Conservation (phyloP, 352 stramenopile genomes). For the Phytophthora citrophthora region DNA sequence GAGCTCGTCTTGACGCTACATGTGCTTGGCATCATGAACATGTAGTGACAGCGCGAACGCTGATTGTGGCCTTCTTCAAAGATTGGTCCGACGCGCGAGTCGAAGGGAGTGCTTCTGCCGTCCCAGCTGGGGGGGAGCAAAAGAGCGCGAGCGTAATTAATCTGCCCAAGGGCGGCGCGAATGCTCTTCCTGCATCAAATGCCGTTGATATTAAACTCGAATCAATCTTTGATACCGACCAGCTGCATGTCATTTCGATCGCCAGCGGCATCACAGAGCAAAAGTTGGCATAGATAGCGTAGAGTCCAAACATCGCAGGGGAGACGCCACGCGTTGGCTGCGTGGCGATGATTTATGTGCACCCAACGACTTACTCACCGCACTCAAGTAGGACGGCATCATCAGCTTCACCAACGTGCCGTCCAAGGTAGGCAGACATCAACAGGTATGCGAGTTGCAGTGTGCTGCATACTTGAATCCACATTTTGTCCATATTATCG, state of each 20-base stretch:
- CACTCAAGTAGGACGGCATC: not conserved
- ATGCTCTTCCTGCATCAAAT: constrained; percentile 3
- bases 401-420: too few relatives aligned
- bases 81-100: constrained; percentile 24
- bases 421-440: too few relatives aligned
- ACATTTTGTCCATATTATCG: constrained; percentile 37
- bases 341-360: not conserved
- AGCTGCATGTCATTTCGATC: not conserved
- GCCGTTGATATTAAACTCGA: too few relatives aligned
- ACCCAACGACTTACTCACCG: too few relatives aligned
- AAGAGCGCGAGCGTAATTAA: not conserved
- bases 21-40: not conserved
- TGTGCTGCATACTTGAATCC: not conserved
- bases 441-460: not conserved
- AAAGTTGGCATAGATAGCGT: too few relatives aligned
- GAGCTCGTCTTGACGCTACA: constrained; percentile 5
- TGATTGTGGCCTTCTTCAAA: constrained; percentile 20
- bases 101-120: constrained; percentile 13
- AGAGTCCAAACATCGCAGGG: not conserved
- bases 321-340: not conserved
- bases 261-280: not conserved
- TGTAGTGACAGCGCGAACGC: not conserved
- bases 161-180: constrained; percentile 8
- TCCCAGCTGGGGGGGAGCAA: constrained; percentile 18
- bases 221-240: too few relatives aligned